Evolutionary conservation across 139 green algal species (phyloP).

Genomic region (Chlamydomonas asymmetrica): DNA sequence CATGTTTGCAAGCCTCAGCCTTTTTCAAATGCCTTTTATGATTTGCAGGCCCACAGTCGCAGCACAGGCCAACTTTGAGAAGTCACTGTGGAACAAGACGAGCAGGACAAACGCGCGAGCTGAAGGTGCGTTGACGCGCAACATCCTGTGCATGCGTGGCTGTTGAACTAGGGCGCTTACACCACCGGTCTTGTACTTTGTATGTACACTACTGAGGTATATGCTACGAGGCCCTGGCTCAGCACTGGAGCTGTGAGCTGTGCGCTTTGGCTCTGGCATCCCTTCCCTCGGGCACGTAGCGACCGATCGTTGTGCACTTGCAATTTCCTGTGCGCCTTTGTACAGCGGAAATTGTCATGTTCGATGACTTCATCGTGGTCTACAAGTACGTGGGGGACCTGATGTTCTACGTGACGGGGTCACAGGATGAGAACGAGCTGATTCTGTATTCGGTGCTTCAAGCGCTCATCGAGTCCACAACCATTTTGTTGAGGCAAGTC

Average conservation of each 20-base stretch:
- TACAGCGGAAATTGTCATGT: slow-evolving; percentile 96
- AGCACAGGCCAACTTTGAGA: slow-evolving; percentile 91
- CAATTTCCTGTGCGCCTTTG: too few relatives aligned
- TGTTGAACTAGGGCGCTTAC: too few relatives aligned
- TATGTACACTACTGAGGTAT: too few relatives aligned
- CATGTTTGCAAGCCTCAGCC: too few relatives aligned
- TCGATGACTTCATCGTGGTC: slow-evolving; percentile 93
- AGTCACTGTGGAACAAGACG: slow-evolving; percentile 93
- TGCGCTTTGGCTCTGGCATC: too few relatives aligned
- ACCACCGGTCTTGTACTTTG: too few relatives aligned
- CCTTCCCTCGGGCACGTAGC: not conserved
- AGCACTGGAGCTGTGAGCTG: too few relatives aligned
- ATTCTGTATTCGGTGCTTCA: slow-evolving; percentile 86
- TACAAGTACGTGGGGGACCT: slow-evolving; percentile 97
- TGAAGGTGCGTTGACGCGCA: slow-evolving; percentile 80
- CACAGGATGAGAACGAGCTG: slow-evolving; percentile 95
- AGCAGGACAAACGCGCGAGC: slow-evolving; percentile 85
- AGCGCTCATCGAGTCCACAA: slow-evolving; percentile 88
- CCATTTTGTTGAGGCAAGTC: slow-evolving; percentile 71
- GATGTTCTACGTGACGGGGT: slow-evolving; percentile 95
- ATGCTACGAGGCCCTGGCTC: too few relatives aligned
- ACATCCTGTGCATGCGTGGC: slow-evolving; percentile 5
- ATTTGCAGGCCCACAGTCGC: slow-evolving; percentile 73
- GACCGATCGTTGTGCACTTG: not conserved
- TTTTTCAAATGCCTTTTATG: slow-evolving; percentile 86